Evolutionary conservation across 129 eudicot species (phyloP), one percentile per base, ranked within the genome.

Genomic region (Chrysanthemum seticuspe): DNA sequence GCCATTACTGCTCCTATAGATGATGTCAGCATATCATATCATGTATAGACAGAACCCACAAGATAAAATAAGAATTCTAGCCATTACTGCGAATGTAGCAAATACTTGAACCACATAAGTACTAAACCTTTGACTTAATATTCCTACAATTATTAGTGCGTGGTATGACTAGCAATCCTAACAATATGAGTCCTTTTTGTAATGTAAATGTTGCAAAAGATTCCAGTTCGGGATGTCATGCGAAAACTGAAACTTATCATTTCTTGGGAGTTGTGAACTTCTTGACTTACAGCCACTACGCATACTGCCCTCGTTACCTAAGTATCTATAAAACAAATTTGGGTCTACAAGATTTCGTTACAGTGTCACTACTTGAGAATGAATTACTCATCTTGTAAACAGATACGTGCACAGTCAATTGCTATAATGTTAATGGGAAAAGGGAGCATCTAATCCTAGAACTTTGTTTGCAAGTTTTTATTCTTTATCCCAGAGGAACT

Each of bases 291-390:
- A 27, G 2, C 10, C 2, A 21, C 2, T 27, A 10, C 9, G 36
- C 18, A 6, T 15, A 1, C 29, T 25, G 34, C 4, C 31, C 12
- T 10, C 34, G 12, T 25, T 25, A 12, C 4, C 15, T 19, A 19
- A 19, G 21, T 6, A 3, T 11, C 10, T 5, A 61, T 25, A 21
- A 19, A 19, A 19, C 13, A 25, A 36, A 61, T 61, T 55, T 15
- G 51, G 74, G 48, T 72, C 53, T 58, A 61, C 61, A 73, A 48
- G 14, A 64, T 52, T 74, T 51, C 53, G 16, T 52, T 34, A 19
- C 31, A 34, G 10, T 11, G 47, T 65, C 56, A 65, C 18, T 52
- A 34, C 65, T 16, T 71, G 7, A 16, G 54, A 67, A 13, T 40
- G 8, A 21, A 19, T 47, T 63, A 36, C 18, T 53, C 56, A 36